A percentile compares a stretch with the other conserved stretches of the same genome.
Evolutionary conservation across 1,284 basidiomycete genomes (phyloP).

Genomic region (Rhodofomes roseus): DNA sequence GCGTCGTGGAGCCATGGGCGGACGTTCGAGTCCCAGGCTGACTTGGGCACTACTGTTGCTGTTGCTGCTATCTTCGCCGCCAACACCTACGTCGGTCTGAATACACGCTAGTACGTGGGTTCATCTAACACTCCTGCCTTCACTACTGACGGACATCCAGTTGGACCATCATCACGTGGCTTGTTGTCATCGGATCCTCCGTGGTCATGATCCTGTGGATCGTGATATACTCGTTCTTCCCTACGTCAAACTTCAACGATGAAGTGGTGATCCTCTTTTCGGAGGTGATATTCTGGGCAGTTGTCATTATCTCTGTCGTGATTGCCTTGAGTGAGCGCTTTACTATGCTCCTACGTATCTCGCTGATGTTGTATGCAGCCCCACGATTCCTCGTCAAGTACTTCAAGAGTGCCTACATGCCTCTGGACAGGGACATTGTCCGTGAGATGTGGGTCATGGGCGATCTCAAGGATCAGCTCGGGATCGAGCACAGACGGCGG

Average conservation of each 20-base stretch:
- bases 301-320: constrained; percentile 63
- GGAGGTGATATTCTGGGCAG: constrained; percentile 80
- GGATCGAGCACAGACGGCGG: constrained; percentile 57
- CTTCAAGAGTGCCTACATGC: constrained; percentile 59
- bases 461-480: constrained; percentile 80
- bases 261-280: constrained; percentile 76
- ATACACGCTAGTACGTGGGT: constrained; percentile 76
- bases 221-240: constrained; percentile 78
- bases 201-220: constrained; percentile 84
- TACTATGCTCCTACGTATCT: not conserved
- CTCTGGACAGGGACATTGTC: constrained; percentile 81
- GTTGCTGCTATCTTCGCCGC: constrained; percentile 86
- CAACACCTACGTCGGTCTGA: constrained; percentile 86
- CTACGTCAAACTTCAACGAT: constrained; percentile 47
- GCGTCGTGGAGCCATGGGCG: constrained; percentile 66
- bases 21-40: constrained; percentile 75
- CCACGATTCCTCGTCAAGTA: constrained; percentile 76
- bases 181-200: constrained; percentile 77
- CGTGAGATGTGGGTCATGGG: constrained; percentile 88
- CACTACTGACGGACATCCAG: constrained; percentile 34
- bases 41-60: constrained; percentile 92
- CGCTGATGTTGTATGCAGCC: constrained; percentile 36
- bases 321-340: constrained; percentile 63
- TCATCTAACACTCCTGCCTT: not conserved
- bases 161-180: constrained; percentile 87